Evolutionary conservation across 75 land plant genomes (phyloP), one percentile per base, ranked within the genome.

Genomic region (Pinus albicaulis): DNA sequence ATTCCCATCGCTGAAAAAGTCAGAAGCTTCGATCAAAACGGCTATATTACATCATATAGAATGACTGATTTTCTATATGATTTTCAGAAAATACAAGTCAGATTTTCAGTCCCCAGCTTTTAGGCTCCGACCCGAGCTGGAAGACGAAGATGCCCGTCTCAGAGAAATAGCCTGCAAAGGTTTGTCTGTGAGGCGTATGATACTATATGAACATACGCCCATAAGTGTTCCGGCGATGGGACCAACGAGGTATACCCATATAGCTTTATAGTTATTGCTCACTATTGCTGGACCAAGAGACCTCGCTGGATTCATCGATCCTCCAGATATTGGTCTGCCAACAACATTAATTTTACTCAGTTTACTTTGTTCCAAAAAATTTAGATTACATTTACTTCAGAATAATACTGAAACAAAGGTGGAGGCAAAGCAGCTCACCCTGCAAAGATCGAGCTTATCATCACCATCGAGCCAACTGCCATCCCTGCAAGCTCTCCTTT

Each of bases 291-390:
- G 94, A 15, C 94, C 96, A 57, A 91, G 62, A 68, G 82, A 89
- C 74, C 96, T 87, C 34, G 89, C 90, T 14, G 92, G 94, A 71
- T 91, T 93, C 94, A 93, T 93, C 23, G 94, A 92, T 72, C 90
- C 96, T 31, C 94, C 92, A 15, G 96, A 85, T 60, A 92, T 77
- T 12, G 94, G 87, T 79, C 96, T 93, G 87, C 55, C 48, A 44
- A 44, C 7, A 63, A 16, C 2, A 15, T n/a, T n/a, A n/a, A n/a
- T n/a, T n/a, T n/a, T 31, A 26, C 17, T 63, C 66, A 63, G 15
- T 4, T 28, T 63, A 5, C 28, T 5, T 15, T 31, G 48, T 44
- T 63, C 3, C 4, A 17, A 15, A 31, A 13, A 63, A 36, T n/a
- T n/a, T n/a, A n/a, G n/a, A n/a, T n/a, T n/a, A n/a, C n/a, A n/a